Conservation (phyloP, 805 yeast genomes). For the Candida multigemmis region DNA sequence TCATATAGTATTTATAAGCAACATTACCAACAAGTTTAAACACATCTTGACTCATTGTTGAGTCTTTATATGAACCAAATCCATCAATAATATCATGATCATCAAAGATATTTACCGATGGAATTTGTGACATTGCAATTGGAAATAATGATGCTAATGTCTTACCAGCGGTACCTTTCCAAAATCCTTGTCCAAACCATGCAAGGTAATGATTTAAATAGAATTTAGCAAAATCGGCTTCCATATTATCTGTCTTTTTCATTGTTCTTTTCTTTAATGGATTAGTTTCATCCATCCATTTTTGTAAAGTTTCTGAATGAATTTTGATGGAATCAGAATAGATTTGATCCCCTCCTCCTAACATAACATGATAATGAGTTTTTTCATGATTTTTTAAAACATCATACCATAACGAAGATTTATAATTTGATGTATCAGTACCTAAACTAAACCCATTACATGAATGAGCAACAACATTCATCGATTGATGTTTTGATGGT, state of each 20-base stretch:
- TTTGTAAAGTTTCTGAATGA: conserved; percentile 41
- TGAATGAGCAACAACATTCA: conserved; percentile 77
- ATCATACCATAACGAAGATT: conserved; percentile 81
- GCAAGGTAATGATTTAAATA: conserved; percentile 67
- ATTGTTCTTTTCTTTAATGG: conserved; percentile 31
- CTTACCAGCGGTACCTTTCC: conserved; percentile 62
- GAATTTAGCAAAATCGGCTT: conserved; percentile 48
- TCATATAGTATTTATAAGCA: conserved; percentile 81
- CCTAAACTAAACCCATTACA: conserved; percentile 85
- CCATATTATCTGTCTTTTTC: conserved; percentile 38
- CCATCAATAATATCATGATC: conserved; percentile 98
- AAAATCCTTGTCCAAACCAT: conserved; percentile 89
- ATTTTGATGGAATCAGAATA: conserved; percentile 77
- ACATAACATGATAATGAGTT: conserved; percentile 78
- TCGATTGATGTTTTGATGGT: conserved; percentile 55
- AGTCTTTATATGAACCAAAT: conserved; percentile 77
- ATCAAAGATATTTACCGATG: conserved; percentile 79
- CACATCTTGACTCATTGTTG: conserved; percentile 63
- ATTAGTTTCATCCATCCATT: conserved; percentile 56
- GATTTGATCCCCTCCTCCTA: conserved; percentile 97
- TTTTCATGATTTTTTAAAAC: conserved; percentile 58
- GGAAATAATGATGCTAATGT: conserved; percentile 67
- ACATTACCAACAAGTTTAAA: conserved; percentile 65
- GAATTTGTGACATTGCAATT: conserved; percentile 71
- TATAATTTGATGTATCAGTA: conserved; percentile 57